Percentiles rank a stretch among this genome's conserved stretches.
Conservation (phyloP, 2,329 filamentous ascomycete genomes). For the Tolypocladium ophioglossoides region DNA sequence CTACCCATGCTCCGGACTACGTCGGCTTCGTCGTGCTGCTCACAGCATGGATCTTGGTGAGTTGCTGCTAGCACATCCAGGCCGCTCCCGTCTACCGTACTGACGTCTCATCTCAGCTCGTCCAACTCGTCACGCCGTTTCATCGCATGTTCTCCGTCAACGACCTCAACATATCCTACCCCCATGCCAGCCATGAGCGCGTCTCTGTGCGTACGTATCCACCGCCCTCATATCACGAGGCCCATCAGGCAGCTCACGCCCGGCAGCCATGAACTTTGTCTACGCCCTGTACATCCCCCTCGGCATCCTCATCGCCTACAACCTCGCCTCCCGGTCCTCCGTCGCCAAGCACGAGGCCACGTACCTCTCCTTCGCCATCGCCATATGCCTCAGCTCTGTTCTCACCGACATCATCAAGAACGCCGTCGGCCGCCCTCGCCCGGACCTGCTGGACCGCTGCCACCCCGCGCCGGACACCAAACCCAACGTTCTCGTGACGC, state of each 20-base stretch:
- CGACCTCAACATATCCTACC: conserved; percentile 75
- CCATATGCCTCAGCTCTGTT: conserved; percentile 66
- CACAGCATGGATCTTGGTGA: conserved; percentile 52
- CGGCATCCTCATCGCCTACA: conserved; percentile 53
- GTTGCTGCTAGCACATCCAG: conserved; percentile 5
- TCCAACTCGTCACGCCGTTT: conserved; percentile 59
- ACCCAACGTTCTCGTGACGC: conserved; percentile 43
- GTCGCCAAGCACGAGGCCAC: conserved; percentile 78
- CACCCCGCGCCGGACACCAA: conserved; percentile 48
- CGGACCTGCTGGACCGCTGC: conserved; percentile 62
- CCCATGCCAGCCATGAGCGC: conserved; percentile 73
- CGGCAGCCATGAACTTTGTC: conserved; percentile 58
- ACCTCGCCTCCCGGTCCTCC: conserved; percentile 48
- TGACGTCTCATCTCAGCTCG: conserved; percentile 11
- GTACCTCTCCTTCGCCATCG: conserved; percentile 68
- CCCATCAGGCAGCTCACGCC: neutral
- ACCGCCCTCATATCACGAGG: neutral
- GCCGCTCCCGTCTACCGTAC: neutral
- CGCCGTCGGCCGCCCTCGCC: conserved; percentile 62
- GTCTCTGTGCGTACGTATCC: conserved; percentile 60
- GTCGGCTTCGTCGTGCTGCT: conserved; percentile 65
- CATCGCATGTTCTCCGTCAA: conserved; percentile 90
- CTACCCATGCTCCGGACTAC: conserved; percentile 83
- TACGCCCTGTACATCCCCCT: conserved; percentile 70
- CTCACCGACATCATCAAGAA: conserved; percentile 91